Evolutionary conservation across 2,329 filamentous ascomycete genomes (phyloP), one percentile per base, ranked within the genome.

Genomic region (Cryphonectria radicalis): DNA sequence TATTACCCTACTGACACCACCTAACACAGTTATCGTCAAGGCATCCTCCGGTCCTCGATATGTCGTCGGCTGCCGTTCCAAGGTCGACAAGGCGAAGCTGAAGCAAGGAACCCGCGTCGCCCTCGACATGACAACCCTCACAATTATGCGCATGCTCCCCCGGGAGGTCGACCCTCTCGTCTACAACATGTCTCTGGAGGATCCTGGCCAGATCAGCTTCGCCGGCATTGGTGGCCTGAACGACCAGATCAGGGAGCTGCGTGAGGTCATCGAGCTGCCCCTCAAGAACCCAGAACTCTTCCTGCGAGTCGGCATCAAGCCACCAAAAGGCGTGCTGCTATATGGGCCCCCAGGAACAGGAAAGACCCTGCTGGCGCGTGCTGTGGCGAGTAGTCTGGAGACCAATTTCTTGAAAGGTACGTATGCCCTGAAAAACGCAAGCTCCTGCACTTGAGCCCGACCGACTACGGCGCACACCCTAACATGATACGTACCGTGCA

Each of bases 111-210:
- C 95, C 40, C 93, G 96, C 79, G 96, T 99, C 69, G 95, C 96
- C 46, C 91, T 99, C 72, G 96, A 99, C 80, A 99, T 99, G 96
- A 99, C 96, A 67, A 99, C 96, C 28, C 92, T 99, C 76, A 99
- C 96, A 73, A 99, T 99, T 83, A 99, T 99, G 96, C 93, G 96
- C 79, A 99, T 99, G 96, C 88, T 99, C 63, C 97, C 96, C 72
- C 92, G 96, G 81, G 96, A 99, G 86, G 97, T 99, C 80, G 96
- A 99, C 80, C 96, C 96, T 28, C 88, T 99, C 76, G 96, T 99
- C 76, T 99, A 99, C 89, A 99, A 99, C 87, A 99, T 99, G 96
- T 99, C 96, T 28, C 84, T 99, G 77, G 96, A 99, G 82, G 96
- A 99, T 80, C 96, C 96, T 0, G 96, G 96, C 7, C 95, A 98